Base-by-base conservation (phyloP, 371 early-diverging fungal genomes). In the Homolaphlyctis polyrhiza region DNA sequence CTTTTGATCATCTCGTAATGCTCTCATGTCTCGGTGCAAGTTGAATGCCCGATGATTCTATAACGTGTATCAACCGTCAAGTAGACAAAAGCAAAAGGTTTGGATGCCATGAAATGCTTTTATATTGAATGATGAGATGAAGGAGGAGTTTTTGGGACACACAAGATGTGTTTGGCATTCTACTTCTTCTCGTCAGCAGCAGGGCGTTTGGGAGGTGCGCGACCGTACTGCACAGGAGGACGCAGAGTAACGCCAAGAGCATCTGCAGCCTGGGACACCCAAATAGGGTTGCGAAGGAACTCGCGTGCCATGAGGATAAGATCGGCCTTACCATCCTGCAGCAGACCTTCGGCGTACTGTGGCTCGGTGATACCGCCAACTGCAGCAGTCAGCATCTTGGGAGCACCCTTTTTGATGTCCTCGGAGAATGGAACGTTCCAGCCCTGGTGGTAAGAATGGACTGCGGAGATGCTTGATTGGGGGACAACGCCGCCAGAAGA, bases 361-460 rank as follows among this genome's bases (percentile, higher is more conserved):
- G 83, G 79, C 6, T 80, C 77, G 0, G 79, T 83, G 52, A 95
- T 91, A 0, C 80, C 63, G 0, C 96, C 96, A 0, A 94, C 94
- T 0, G 91, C 84, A 1, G 79, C 87, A 4, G 87, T 81, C 0
- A 72, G 35, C 33, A 92, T 68, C 8, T 71, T 84, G 4, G 84
- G 82, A 2, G 76, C 79, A 0, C 82, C 79, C 48, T 82, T 67
- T 64, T 79, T 80, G 63, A 94, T 67, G 0, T 67, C 66, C 28
- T 79, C 77, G 2, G 89, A 82, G 70, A 87, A 86, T 2, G 85
- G 86, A 1, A 91, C 90, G 71, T 93, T 93, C 73, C 84, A 93
- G 0, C 82, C 75, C 6, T 49, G 50, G 33, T 35, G 23, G 21
- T 60, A 23, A 25, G 33, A 23, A 16, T 35, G 27, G 16, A 62